Evolutionary conservation across 2,329 filamentous ascomycete genomes (phyloP).

Genomic region (Fusarium phyllophilum): DNA sequence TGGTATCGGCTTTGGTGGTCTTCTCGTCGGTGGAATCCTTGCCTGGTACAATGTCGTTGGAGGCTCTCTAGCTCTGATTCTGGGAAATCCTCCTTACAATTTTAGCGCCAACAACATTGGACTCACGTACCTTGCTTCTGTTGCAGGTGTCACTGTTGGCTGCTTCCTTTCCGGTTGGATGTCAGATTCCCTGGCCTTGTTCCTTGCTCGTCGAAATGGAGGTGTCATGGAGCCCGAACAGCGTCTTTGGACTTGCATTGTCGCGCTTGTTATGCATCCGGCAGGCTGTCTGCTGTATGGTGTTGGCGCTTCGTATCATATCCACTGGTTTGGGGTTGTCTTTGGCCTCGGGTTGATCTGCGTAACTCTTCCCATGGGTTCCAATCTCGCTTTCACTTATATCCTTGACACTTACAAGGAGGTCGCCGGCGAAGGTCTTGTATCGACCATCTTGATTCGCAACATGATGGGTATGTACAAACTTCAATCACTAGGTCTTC

Average conservation of each 20-base stretch:
- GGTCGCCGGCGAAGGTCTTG: neutral
- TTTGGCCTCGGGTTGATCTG: conserved; percentile 10
- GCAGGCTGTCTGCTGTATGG: conserved; percentile 37
- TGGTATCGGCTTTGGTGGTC: conserved; percentile 37
- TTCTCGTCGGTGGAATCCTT: conserved; percentile 40
- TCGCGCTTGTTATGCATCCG: conserved; percentile 37
- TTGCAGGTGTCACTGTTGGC: neutral
- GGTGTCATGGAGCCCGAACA: conserved; percentile 44
- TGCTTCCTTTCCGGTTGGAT: conserved; percentile 35
- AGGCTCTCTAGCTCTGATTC: neutral
- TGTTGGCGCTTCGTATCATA: conserved; percentile 27
- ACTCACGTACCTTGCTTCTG: conserved; percentile 1
- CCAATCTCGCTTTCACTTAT: conserved; percentile 8
- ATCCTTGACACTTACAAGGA: conserved; percentile 6
- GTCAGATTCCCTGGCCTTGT: conserved; percentile 31
- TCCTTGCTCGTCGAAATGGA: conserved; percentile 34
- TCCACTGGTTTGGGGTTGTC: conserved; percentile 41
- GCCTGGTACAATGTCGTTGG: conserved; percentile 21
- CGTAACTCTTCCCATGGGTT: neutral
- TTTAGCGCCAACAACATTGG: neutral
- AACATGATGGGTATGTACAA: conserved; percentile 8
- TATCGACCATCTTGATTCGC: neutral
- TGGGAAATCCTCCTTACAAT: neutral
- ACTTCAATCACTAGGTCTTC: neutral
- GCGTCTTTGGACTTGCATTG: conserved; percentile 36